Evolutionary conservation across 1,284 basidiomycete genomes (phyloP), one percentile per base, ranked within the genome.

Genomic region (Fomitopsis palustris): DNA sequence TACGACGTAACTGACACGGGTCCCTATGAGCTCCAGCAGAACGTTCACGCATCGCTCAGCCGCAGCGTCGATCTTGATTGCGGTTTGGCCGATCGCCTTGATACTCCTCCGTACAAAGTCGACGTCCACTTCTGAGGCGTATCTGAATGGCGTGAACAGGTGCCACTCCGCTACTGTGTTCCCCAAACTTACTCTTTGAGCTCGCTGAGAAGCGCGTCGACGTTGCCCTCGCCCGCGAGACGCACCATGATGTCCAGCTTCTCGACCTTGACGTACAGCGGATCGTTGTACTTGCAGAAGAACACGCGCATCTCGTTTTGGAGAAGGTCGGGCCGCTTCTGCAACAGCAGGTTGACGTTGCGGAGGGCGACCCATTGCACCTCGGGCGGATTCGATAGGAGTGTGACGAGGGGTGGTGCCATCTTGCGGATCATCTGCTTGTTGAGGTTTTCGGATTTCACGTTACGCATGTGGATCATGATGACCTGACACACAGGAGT

Each of bases 271-370:
- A 98, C 95, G 71, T 99, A 99, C 35, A 96, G 80, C 2, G 97
- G 96, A 71, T 99, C 97, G 73, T 98, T 99, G 79, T 99, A 99
- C 75, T 99, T 99, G 88, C 97, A 99, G 81, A 99, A 99, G 75
- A 99, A 99, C 25, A 99, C 96, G 59, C 95, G 88, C 88, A 99
- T 95, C 76, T 99, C 96, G 75, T 93, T 96, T 29, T 90, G 86
- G 6, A 99, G 83, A 57, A 98, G 82, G 60, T 96, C 92, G 0
- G 93, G 81, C 3, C 94, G 87, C 67, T 96, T 95, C 75, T 99
- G 97, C 21, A 98, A 85, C 53, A 99, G 85, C 53, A 99, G 85
- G 69, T 98, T 96, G 79, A 98, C 95, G 72, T 99, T 98, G 31
- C 96, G 86, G 56, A 99, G 79, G 0, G 94, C 95, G 55, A 99